Base-by-base conservation (phyloP, 148 eudicot species). In the Nepenthes gracilis region DNA sequence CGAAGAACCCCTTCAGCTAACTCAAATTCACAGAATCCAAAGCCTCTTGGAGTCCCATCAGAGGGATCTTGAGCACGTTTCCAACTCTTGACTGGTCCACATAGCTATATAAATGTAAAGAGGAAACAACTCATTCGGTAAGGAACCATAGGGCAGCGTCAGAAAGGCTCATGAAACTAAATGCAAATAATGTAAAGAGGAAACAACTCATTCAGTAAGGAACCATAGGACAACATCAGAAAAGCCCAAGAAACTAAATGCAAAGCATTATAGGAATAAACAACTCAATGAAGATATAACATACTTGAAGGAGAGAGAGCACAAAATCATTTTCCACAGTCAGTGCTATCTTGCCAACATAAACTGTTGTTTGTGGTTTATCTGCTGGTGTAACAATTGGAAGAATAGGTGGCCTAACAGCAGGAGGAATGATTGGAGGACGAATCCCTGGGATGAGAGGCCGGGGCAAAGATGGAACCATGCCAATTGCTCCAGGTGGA, bases 11-110 rank as follows among this genome's bases (percentile, higher is more conserved):
- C 97, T 75, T 94, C 99, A 50, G 95, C 90, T 57, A 87, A 79
- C 61, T 89, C 97, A 75, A 89, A 93, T 61, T 93, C 99, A 73
- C 99, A 93, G 70, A 89, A 78, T 5, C 97, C 99, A 75, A 81
- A 93, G 55, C 83, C 78, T 81, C 72, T 84, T 10, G 83, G 83
- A 5, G 85, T 66, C 55, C 95, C 97, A 78, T 66, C 77, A 40
- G 97, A 69, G 6, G 97, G 96, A 80, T 81, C 92, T 66, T 89
- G 97, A 67, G 81, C 71, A 55, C 95, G 97, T 74, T 89, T 94
- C 99, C 97, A 94, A 64, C 81, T 86, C 84, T 89, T 94, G 43
- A 94, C 84, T 51, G 92, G 90, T 63, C 99, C 99, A 74, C 97
- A 94, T 36, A 94, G 84, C 99, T 94, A 72, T 68, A 49, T n/a